These are phyloP conservation scores for Nothophoma quercina DNA, from an alignment of 2,329 filamentous ascomycete species.

Conservation along the genomic window DNA sequence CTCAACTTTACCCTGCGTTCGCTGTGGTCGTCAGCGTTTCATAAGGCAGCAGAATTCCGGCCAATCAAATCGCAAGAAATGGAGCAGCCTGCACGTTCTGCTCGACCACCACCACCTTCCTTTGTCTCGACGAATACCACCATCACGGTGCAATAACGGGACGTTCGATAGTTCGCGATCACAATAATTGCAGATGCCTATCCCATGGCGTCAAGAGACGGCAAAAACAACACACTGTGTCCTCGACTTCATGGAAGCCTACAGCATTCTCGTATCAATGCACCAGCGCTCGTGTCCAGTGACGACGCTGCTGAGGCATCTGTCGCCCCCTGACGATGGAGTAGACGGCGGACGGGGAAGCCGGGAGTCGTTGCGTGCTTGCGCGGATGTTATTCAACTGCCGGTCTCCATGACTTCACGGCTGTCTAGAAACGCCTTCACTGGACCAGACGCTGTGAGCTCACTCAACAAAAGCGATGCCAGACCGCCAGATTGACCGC, in stretches of 20 bases:
- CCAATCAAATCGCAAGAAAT: slow-evolving; percentile 33
- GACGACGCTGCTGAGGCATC: slow-evolving; percentile 7
- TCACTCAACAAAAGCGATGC: slow-evolving; percentile 6
- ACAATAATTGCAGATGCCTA: slow-evolving; percentile 4
- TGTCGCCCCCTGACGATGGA: slow-evolving; percentile 5
- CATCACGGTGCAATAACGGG: not conserved
- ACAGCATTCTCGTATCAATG: not conserved
- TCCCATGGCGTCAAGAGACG: not conserved
- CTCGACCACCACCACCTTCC: slow-evolving; percentile 5
- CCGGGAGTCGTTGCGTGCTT: not conserved
- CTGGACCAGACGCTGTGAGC: not conserved
- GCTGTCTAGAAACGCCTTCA: slow-evolving; percentile 4
- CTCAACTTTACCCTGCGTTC: slow-evolving; percentile 18
- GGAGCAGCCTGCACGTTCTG: slow-evolving; percentile 31
- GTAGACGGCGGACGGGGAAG: no score
- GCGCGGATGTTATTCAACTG: not conserved
- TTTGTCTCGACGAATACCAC: not conserved
- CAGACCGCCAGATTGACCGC: slow-evolving; percentile 17
- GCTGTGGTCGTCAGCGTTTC: slow-evolving; percentile 27
- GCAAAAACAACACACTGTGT: not conserved
- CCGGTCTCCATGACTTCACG: not conserved
- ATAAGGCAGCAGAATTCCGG: slow-evolving; percentile 41
- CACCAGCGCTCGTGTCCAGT: not conserved
- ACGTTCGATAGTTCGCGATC: slow-evolving; percentile 7
- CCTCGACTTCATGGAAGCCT: slow-evolving; percentile 6